Percentiles rank a stretch among this genome's conserved stretches.
Conservation (phyloP, 1,284 basidiomycete genomes). For the Puccinia horiana region DNA sequence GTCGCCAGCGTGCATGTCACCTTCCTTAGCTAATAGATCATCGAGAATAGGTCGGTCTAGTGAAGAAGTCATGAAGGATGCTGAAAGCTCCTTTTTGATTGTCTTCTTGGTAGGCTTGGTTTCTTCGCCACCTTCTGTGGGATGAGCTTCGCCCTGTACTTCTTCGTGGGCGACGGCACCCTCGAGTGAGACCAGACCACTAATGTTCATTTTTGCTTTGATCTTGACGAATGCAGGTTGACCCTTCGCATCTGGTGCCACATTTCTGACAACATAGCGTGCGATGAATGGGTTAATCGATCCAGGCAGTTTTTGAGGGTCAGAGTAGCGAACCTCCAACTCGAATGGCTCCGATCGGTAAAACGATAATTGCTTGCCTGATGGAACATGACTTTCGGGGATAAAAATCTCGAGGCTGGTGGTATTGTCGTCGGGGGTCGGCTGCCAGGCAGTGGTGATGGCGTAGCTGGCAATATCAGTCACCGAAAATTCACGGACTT, state of each 20-base stretch:
- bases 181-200: slow-evolving; percentile 84
- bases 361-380: slow-evolving; percentile 92
- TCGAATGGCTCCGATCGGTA: slow-evolving; percentile 82
- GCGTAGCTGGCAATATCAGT: slow-evolving; percentile 80
- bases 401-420: slow-evolving; percentile 85
- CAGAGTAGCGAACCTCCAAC: slow-evolving; percentile 77
- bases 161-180: slow-evolving; percentile 73
- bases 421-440: slow-evolving; percentile 70
- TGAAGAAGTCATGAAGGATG: slow-evolving; percentile 68
- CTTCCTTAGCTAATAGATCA: slow-evolving; percentile 73
- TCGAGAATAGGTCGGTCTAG: slow-evolving; percentile 70
- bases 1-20: slow-evolving; percentile 80
- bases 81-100: slow-evolving; percentile 76
- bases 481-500: slow-evolving; percentile 85
- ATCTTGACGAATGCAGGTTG: slow-evolving; percentile 80
- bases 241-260: slow-evolving; percentile 68
- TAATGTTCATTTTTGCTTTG: slow-evolving; percentile 79
- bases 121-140: slow-evolving; percentile 63
- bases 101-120: slow-evolving; percentile 72
- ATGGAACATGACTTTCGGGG: slow-evolving; percentile 76
- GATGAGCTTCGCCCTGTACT: slow-evolving; percentile 63
- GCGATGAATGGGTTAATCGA: slow-evolving; percentile 79
- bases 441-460: slow-evolving; percentile 82
- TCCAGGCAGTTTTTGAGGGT: slow-evolving; percentile 70
- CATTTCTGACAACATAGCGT: slow-evolving; percentile 75